Conservation (phyloP, 768 basidiomycete genomes). For the Russula sp. region DNA sequence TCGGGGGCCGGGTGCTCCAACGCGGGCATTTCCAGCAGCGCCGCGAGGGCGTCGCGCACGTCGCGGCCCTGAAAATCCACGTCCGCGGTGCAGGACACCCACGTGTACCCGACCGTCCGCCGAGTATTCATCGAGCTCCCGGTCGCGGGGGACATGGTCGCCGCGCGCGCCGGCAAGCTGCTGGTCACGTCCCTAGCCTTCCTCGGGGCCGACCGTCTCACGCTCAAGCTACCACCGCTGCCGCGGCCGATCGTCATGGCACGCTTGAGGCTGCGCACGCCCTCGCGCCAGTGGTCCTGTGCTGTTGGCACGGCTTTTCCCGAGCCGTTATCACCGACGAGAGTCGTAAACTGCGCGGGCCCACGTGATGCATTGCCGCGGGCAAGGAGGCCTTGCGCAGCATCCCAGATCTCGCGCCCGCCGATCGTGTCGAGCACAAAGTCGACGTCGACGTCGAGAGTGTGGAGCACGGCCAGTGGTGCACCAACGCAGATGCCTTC, state of each 20-base stretch:
- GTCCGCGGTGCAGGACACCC: conserved; percentile 76
- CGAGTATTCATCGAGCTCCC: conserved; percentile 22
- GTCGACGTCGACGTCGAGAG: conserved; percentile 61
- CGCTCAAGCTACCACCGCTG: conserved; percentile 6
- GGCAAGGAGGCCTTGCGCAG: conserved; percentile 53
- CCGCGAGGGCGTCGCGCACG: conserved; percentile 47
- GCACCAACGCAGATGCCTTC: conserved; percentile 69
- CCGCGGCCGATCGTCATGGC: conserved; percentile 24
- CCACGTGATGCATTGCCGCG: conserved; percentile 30
- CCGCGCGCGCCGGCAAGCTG: background rate
- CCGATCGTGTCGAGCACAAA: conserved; percentile 81
- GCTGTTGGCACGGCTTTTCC: conserved; percentile 59
- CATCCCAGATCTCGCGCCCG: conserved; percentile 74
- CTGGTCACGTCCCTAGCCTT: background rate
- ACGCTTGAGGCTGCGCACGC: conserved; percentile 53
- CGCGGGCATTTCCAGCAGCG: conserved; percentile 36
- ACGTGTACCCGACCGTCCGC: conserved; percentile 64
- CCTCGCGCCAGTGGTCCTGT: conserved; percentile 67
- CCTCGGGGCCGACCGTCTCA: background rate
- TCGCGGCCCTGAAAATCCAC: conserved; percentile 81
- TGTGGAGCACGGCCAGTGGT: conserved; percentile 49
- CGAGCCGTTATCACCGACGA: conserved; percentile 65
- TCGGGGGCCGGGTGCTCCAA: conserved; percentile 31
- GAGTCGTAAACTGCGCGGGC: conserved; percentile 64
- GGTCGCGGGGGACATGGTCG: background rate